These are phyloP conservation scores for Rhododendron molle DNA, from an alignment of 148 eudicot genomes.

Conservation along the genomic window DNA sequence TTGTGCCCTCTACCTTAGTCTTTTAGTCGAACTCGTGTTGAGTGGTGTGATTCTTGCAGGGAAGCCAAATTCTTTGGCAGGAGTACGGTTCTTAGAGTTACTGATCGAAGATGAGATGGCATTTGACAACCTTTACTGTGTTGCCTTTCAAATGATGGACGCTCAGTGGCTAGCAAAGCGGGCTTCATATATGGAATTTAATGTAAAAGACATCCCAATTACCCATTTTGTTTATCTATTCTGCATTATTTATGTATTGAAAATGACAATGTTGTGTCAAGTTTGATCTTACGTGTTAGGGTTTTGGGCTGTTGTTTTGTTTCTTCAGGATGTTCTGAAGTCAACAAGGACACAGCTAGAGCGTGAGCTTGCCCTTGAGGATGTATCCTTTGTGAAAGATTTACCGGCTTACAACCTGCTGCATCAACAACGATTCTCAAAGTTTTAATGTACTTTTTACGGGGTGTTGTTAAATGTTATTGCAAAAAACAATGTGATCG, in stretches of 20 bases:
- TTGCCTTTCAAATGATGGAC: constrained; percentile 78
- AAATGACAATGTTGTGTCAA: background rate
- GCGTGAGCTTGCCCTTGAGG: constrained; percentile 80
- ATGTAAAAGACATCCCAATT: constrained; percentile 25
- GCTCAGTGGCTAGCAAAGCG: constrained; percentile 86
- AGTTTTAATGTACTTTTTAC: background rate
- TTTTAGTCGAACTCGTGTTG: background rate
- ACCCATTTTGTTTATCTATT: background rate
- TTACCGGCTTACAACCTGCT: constrained; percentile 86
- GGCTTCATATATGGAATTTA: constrained; percentile 82
- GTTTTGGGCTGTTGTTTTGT: background rate
- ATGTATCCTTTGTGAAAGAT: constrained; percentile 56
- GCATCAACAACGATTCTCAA: constrained; percentile 17
- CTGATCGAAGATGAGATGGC: constrained; percentile 69
- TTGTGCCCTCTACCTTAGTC: background rate
- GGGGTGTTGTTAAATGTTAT: background rate
- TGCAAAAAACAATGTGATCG: background rate
- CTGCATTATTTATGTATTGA: background rate
- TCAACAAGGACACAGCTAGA: constrained; percentile 82
- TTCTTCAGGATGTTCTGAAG: constrained; percentile 75
- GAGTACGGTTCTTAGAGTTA: constrained; percentile 49
- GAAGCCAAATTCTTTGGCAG: constrained; percentile 51
- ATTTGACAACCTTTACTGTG: constrained; percentile 63
- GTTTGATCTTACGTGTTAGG: background rate
- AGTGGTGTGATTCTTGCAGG: constrained; percentile 37